Base-by-base conservation (phyloP, 495 filamentous ascomycete genomes). In the Copromyces sp. region DNA sequence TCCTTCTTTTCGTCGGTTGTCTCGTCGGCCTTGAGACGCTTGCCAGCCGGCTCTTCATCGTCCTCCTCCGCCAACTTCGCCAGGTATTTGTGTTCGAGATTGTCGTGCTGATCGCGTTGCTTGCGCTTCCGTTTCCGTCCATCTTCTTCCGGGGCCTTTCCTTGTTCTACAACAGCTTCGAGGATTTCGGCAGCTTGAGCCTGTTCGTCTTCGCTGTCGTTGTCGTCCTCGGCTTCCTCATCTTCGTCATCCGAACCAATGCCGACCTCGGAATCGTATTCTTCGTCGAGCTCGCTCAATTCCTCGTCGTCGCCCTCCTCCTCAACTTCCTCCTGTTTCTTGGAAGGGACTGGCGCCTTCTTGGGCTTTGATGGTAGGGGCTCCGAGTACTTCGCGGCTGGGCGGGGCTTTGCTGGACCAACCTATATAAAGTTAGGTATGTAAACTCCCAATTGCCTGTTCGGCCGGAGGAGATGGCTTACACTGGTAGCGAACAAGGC, bases 401-500 rank as follows among this genome's bases (percentile, higher is more conserved):
- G 86, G 24, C 83, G 84, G 1, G 84, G 80, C 83, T 89, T 85
- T 11, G 92, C 90, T 53, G 90, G 90, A 32, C 92, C 92, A 76
- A 89, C 86, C 92, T 94, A 16, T 24, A 61, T 11, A 45, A 2
- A 53, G 69, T 82, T 53, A 83, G 80, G 39, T 61, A 29, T 68
- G 44, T 20, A 41, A 2, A 9, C 53, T 4, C 17, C 42, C 37
- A 74, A 47, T 68, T 41, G 32, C 14, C 14, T 65, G 29, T 65
- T 29, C 37, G 37, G 37, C 16, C 35, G 20, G 20, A 24, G n/a
- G 17, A 53, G 85, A 88, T 79, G 47, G 87, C 91, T 81, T 84
- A 95, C 94, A 84, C 92, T 95, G 38, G 87, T 84, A 39, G 91
- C 86, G 81, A 98, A 98, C 37, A 98, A 86, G 68, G 92, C 91